Evolutionary conservation across 2,329 filamentous ascomycete genomes (phyloP).

Genomic region (Pestalotiopsis sp.): DNA sequence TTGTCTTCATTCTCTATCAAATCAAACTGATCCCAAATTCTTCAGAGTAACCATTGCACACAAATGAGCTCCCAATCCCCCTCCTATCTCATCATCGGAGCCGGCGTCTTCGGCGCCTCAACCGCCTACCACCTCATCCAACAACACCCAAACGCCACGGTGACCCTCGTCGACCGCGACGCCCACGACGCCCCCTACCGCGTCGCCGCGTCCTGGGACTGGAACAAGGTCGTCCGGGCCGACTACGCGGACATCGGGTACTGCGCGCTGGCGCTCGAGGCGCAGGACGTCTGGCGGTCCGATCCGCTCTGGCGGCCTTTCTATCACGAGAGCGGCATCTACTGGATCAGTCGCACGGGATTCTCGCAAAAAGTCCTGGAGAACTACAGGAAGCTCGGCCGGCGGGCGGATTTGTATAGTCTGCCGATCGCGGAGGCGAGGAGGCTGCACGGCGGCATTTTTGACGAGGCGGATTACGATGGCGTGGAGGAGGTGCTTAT

Average conservation of each 20-base stretch:
- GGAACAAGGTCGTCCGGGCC: slow-evolving; percentile 73
- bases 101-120: slow-evolving; percentile 67
- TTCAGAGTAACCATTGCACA: background rate
- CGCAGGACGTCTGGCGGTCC: slow-evolving; percentile 56
- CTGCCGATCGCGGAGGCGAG: slow-evolving; percentile 47
- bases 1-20: background rate
- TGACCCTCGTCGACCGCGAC: slow-evolving; percentile 63
- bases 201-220: slow-evolving; percentile 70
- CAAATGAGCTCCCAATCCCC: background rate
- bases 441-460: slow-evolving; percentile 59
- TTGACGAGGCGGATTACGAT: slow-evolving; percentile 62
- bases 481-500: slow-evolving; percentile 62
- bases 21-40: background rate
- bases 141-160: slow-evolving; percentile 48
- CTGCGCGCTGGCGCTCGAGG: slow-evolving; percentile 67
- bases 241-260: slow-evolving; percentile 70
- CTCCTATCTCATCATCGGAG: slow-evolving; percentile 63
- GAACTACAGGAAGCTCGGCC: slow-evolving; percentile 52
- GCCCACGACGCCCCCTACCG: slow-evolving; percentile 50
- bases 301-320: slow-evolving; percentile 48
- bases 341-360: slow-evolving; percentile 56
- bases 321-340: slow-evolving; percentile 56
- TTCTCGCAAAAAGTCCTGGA: slow-evolving; percentile 54
- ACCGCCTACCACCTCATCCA: slow-evolving; percentile 65
- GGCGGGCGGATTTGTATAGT: slow-evolving; percentile 43